Percentiles rank a stretch among this genome's conserved stretches.
phyloP scores from a whole-genome alignment of 2,329 filamentous ascomycete genomes.

The Penicillium sp. region DNA sequence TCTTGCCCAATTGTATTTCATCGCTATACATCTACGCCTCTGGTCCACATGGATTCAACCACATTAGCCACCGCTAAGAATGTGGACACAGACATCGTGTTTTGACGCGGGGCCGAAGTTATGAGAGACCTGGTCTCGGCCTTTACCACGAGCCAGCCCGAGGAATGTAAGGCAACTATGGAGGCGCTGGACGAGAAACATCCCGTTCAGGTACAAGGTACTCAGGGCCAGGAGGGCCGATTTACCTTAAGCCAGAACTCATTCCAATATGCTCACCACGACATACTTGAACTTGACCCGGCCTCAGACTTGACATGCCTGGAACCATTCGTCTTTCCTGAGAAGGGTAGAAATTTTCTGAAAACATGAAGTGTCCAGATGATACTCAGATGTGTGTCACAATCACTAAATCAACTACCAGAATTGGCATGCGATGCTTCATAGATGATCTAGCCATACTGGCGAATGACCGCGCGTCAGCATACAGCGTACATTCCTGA shows the following conservation, averaged over 20 bases:
- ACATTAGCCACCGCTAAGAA: not conserved
- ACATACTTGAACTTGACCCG: constrained; percentile 32
- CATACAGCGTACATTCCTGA: constrained; percentile 22
- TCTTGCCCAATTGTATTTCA: not conserved
- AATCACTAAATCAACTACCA: constrained; percentile 23
- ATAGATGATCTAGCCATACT: constrained; percentile 26
- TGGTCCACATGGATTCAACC: not conserved
- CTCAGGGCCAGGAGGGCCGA: constrained; percentile 44
- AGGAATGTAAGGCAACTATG: not conserved
- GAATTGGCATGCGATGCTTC: constrained; percentile 57
- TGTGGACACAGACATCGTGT: constrained; percentile 5
- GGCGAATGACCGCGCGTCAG: constrained; percentile 16
- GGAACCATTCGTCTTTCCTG: constrained; percentile 8
- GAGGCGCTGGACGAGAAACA: not conserved
- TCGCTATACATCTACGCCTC: not conserved
- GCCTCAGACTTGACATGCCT: constrained; percentile 25
- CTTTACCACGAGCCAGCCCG: not conserved
- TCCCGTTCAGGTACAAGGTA: constrained; percentile 34
- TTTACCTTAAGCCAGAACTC: constrained; percentile 44
- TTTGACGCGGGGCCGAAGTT: not conserved
- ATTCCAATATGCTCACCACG: constrained; percentile 38
- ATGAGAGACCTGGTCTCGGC: not conserved
- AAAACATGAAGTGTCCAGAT: constrained; percentile 2
- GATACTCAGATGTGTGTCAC: not conserved
- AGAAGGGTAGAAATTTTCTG: constrained; percentile 10